Evolutionary conservation across 1,284 basidiomycete genomes (phyloP).

Genomic region (Chondrostereum purpureum): DNA sequence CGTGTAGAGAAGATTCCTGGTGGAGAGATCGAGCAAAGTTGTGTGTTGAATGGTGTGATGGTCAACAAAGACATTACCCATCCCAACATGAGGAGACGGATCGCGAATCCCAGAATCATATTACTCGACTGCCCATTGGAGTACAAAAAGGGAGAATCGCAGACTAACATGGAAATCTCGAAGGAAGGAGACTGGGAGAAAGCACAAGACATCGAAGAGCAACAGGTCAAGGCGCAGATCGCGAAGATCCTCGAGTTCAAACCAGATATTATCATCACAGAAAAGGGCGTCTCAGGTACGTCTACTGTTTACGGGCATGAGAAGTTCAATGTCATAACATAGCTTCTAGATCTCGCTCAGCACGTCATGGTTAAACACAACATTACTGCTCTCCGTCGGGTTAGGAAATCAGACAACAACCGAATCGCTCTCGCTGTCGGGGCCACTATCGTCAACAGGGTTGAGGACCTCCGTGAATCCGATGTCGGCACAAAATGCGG

Average conservation of each 20-base stretch:
- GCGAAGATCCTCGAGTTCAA: conserved; percentile 89
- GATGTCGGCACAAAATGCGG: conserved; percentile 94
- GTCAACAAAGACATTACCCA: conserved; percentile 99
- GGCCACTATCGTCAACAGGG: conserved; percentile 94
- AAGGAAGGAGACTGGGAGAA: conserved; percentile 93
- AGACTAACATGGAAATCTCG: conserved; percentile 98
- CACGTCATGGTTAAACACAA: conserved; percentile 87
- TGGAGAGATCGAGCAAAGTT: conserved; percentile 92
- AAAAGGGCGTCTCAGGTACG: conserved; percentile 93
- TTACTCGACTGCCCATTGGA: conserved; percentile 95
- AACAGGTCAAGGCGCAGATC: conserved; percentile 90
- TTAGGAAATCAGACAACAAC: conserved; percentile 98
- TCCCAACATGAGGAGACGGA: conserved; percentile 92
- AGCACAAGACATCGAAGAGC: conserved; percentile 94
- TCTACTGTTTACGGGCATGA: no score
- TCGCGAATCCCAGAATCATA: conserved; percentile 85
- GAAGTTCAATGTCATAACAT: no score
- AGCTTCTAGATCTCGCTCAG: conserved; percentile 93
- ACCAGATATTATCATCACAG: conserved; percentile 93
- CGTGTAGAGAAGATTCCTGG: conserved; percentile 97
- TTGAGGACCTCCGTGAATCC: conserved; percentile 89
- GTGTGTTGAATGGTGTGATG: conserved; percentile 89
- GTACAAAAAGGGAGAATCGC: conserved; percentile 98
- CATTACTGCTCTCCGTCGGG: conserved; percentile 88
- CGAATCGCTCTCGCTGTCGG: conserved; percentile 94